Evolutionary conservation across 129 eudicot species (phyloP).

Genomic region (Cynara cardunculus): DNA sequence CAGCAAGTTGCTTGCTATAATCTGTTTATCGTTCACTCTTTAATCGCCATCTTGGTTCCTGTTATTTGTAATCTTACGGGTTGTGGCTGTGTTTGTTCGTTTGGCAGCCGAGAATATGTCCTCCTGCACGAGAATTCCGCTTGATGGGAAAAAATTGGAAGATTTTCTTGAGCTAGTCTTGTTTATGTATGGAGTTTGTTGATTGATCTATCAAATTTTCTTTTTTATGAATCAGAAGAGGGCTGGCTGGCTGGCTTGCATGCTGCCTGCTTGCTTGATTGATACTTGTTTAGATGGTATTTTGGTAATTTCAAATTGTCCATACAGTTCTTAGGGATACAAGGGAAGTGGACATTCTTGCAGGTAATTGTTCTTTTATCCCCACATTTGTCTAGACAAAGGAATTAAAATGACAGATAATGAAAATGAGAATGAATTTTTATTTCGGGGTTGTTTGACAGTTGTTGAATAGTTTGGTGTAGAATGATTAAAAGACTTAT

Average conservation of each 20-base stretch:
- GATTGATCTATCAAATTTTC: not conserved
- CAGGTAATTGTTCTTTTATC: too few relatives aligned
- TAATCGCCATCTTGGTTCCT: not conserved
- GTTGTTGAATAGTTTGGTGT: too few relatives aligned
- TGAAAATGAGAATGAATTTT: too few relatives aligned
- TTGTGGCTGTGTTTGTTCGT: not conserved
- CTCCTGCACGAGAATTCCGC: conserved; percentile 82
- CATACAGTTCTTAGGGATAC: not conserved
- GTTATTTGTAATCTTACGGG: not conserved
- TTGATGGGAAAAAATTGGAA: conserved; percentile 22
- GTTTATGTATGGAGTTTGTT: conserved; percentile 10
- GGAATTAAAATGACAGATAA: too few relatives aligned
- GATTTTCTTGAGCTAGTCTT: conserved; percentile 2
- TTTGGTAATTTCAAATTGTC: not conserved
- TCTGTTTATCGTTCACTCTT: too few relatives aligned
- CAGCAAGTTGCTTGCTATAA: too few relatives aligned
- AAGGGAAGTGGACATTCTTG: too few relatives aligned
- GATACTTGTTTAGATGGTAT: not conserved
- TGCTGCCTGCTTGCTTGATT: not conserved
- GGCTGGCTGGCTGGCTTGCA: not conserved
- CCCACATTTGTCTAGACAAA: too few relatives aligned
- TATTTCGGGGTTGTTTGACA: too few relatives aligned
- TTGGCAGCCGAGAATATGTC: conserved; percentile 90
- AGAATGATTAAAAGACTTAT: too few relatives aligned
- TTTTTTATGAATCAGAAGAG: not conserved